Base-by-base conservation (phyloP, 2,329 filamentous ascomycete species). In the Cercospora sp. region DNA sequence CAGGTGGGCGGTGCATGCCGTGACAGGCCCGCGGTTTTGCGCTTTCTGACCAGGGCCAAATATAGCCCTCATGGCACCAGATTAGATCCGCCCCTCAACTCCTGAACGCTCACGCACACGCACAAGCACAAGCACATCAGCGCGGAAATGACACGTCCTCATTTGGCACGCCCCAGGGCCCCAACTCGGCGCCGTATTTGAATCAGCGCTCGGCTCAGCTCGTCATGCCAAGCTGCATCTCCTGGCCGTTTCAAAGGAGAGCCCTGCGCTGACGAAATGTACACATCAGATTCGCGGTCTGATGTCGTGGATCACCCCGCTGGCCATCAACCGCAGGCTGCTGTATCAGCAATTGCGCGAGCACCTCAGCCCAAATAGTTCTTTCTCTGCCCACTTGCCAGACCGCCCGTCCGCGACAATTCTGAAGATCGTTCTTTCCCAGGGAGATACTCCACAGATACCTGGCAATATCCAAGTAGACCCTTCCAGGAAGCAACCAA, bases 381-480 rank as follows among this genome's bases (percentile, higher is more conserved):
- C 20, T 3, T 9, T 23, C 30, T 16, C 28, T 6, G 2, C 18
- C 28, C 28, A 33, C 13, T 2, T 18, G 55, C 55, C 30, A 23
- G 16, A 36, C n/a, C 28, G 5, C 8, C 12, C 60, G 5, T 13
- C 23, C 20, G 30, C n/a, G 12, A 18, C 20, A 40, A 48, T n/a
- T 16, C 20, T 62, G 60, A 62, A 62, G 16, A 62, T 62, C 61
- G 48, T 63, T 18, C 48, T 63, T 57, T 36, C 48, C 20, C 40
- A 28, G 23, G 36, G n/a, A n/a, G 6, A 9, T 9, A 33, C 23
- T 16, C 48, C 48, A 30, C 18, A n/a, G 26, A 51, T 16, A 57
- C 61, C 61, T 57, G 61, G 61, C 42, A 42, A 48, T 48, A 20
- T 48, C n/a, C 18, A 57, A 18, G 28, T 20, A 36, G 45, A 33